Base-by-base conservation (phyloP, 2,329 filamentous ascomycete species). In the Phyllosticta paracitricarpa region DNA sequence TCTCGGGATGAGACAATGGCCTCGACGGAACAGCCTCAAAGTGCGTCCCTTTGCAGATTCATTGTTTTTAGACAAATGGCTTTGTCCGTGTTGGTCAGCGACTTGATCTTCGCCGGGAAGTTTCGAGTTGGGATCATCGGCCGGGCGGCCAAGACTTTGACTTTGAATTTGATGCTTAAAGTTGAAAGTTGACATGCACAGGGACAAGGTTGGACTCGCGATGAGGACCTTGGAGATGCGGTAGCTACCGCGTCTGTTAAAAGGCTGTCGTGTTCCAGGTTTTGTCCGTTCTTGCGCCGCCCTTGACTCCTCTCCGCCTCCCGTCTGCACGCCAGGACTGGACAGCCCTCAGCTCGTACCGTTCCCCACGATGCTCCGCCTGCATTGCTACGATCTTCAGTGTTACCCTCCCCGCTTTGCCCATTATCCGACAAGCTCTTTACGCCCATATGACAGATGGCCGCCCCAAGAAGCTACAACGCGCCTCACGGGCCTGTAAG, bases 401-500 rank as follows among this genome's bases (percentile, higher is more conserved):
- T 17, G 14, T 12, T 40, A 14, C 14, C 33, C 33, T 40, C 33
- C 33, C 33, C 33, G 33, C 33, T 40, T 40, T 40, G 33, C 33
- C 14, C 33, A 40, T 17, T 12, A 40, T 40, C 14, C 14, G 14
- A 40, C 33, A 17, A 12, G 33, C 33, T 40, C 33, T 12, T 14
- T 9, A 40, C 33, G 33, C 40, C 58, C 53, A 56, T n/a, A 66
- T 66, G 65, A 63, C 64, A 58, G 61, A 64, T 62, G 68, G 70
- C 28, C 66, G 69, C n/a, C 71, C 71, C 2, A 68, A 68, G 62
- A 73, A 73, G 62, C 63, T 73, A 54, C 71, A 73, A 63, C 68
- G 71, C 53, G 71, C 71, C 56, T 73, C 71, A 1, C 68, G 72
- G 59, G 71, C 71, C 17, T 73, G 71, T 59, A 40, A 26, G 56